Evolutionary conservation across 1,284 basidiomycete species (phyloP).

Genomic region (Sphaerobolus stellatus): DNA sequence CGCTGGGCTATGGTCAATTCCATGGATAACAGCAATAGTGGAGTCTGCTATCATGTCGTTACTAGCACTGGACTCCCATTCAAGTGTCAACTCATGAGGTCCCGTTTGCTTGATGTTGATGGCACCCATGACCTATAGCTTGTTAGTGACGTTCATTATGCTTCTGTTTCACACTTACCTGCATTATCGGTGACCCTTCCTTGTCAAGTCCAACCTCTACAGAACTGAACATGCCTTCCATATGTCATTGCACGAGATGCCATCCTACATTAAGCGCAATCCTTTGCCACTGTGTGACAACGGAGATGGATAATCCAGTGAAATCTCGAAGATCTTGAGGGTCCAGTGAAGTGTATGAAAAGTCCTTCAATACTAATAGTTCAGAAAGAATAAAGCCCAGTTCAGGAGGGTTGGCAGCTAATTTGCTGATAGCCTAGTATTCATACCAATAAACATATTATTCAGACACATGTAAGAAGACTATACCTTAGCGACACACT

Average conservation of each 20-base stretch:
- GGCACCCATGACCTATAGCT: constrained; percentile 81
- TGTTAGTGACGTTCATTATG: constrained; percentile 1
- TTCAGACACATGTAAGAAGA: not conserved
- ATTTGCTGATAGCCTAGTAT: constrained; percentile 82
- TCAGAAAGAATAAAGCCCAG: constrained; percentile 77
- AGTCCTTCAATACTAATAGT: constrained; percentile 92
- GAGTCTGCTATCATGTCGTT: constrained; percentile 88
- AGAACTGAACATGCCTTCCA: constrained; percentile 96
- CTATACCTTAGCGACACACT: constrained; percentile 89
- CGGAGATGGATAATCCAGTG: constrained; percentile 90
- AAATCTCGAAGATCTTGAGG: constrained; percentile 93
- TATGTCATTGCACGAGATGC: constrained; percentile 92
- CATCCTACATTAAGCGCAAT: constrained; percentile 85
- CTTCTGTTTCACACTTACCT: constrained; percentile 53
- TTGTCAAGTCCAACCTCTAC: constrained; percentile 85
- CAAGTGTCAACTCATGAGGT: constrained; percentile 81
- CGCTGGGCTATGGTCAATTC: constrained; percentile 92
- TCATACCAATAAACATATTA: not conserved
- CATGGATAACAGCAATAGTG: constrained; percentile 85
- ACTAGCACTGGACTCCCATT: constrained; percentile 93
- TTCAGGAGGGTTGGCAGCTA: constrained; percentile 78
- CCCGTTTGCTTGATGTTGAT: constrained; percentile 83
- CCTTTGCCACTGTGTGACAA: constrained; percentile 87
- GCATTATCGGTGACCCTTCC: constrained; percentile 74
- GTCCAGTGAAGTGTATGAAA: constrained; percentile 95